Base-by-base conservation (phyloP, 352 stramenopile genomes). In the Globisporangium nodosum region DNA sequence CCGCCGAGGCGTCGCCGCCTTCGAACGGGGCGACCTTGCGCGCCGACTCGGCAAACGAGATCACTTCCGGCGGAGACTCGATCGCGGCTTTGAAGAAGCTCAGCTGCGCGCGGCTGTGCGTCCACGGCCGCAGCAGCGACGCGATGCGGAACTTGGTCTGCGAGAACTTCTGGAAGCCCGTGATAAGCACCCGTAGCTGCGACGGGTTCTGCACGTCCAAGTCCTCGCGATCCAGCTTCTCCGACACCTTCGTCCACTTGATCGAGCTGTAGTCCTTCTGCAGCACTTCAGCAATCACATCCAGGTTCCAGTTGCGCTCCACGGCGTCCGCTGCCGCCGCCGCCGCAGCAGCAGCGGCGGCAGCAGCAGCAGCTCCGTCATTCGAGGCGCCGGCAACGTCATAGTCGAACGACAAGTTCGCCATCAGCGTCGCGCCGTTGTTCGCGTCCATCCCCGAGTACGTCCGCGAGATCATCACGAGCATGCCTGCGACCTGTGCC, bases 401-500 rank as follows among this genome's bases (percentile, higher is more conserved):
- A 57, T 84, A 92, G 40, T 85, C 81, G 60, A 85, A 90, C 61
- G 78, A 89, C 70, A 91, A 65, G 63, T 81, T 93, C 18, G 84
- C 77, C 69, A 93, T 89, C 42, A 92, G 60, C 35, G 82, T 94
- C 27, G 82, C 83, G 43, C 82, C 76, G 39, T 88, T 90, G 52
- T 73, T 68, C 5, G 75, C 63, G 54, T 88, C 77, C 54, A 92
- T 65, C 11, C 71, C 75, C 15, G 75, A 80, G 64, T 87, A 94
- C 18, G 86, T 96, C 21, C 81, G 82, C 33, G 87, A 80, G 1
- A 97, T 65, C 86, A 97, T 96, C 24, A 75, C 72, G 40, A 97
- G 66, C 85, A 97, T 94, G 20, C 88, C 85, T 7, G 89, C 89
- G 27, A 96, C 84, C 52, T 97, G 87, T 2, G 76, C 73, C 20